These are phyloP conservation scores for Aurifilum marmelostoma DNA, from an alignment of 2,329 filamentous ascomycete species.

Conservation along the genomic window DNA sequence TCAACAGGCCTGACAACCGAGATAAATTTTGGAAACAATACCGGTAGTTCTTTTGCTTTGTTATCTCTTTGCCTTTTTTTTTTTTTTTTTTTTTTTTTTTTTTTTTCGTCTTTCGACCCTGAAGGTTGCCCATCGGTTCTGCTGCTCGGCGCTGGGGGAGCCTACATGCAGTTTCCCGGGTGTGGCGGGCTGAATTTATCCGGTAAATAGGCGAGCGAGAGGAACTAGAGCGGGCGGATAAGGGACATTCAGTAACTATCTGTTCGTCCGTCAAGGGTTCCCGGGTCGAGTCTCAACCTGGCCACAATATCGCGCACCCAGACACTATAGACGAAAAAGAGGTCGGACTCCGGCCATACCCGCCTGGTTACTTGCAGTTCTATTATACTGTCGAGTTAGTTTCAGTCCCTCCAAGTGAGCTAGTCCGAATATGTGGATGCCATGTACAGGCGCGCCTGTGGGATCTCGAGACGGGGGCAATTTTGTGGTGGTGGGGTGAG, in stretches of 20 bases:
- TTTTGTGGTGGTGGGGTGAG: background rate
- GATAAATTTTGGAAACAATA: background rate
- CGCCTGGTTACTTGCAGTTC: too few species aligned
- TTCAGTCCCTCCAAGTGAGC: background rate
- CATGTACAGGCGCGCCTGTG: background rate
- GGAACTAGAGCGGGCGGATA: background rate
- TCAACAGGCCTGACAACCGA: background rate
- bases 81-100: background rate
- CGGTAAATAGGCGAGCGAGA: background rate
- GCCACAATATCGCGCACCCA: background rate
- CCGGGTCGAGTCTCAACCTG: background rate
- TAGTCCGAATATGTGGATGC: background rate
- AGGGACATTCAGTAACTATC: background rate
- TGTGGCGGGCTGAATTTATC: background rate
- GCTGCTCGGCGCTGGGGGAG: background rate
- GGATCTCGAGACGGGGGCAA: background rate
- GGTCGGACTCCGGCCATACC: background rate
- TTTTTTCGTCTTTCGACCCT: background rate
- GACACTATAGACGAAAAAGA: too few species aligned
- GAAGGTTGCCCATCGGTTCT: background rate
- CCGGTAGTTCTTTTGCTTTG: too few species aligned
- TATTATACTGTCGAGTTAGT: background rate
- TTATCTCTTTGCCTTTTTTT: background rate
- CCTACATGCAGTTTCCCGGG: background rate
- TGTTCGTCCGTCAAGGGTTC: background rate